These are phyloP conservation scores for Fusarium illudens DNA, from an alignment of 2,329 filamentous ascomycete genomes.

Conservation along the genomic window DNA sequence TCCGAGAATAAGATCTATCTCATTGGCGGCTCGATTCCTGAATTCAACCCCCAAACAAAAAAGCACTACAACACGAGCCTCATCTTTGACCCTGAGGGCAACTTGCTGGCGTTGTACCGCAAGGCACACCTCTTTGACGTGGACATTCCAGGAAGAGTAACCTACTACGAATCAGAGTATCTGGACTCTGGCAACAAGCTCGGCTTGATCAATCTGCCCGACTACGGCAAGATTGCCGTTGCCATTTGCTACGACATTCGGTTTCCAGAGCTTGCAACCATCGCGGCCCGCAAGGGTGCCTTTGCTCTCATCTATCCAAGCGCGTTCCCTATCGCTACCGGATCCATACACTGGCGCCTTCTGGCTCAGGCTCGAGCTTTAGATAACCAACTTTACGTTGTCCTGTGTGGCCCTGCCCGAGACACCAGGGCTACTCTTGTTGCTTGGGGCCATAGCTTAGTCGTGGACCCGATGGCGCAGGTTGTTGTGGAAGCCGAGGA, in stretches of 20 bases:
- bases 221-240: slow-evolving; percentile 84
- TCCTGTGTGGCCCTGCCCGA: slow-evolving; percentile 85
- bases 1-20: slow-evolving; percentile 80
- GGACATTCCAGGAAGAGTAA: slow-evolving; percentile 92
- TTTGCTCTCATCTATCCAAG: slow-evolving; percentile 91
- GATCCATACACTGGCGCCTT: slow-evolving; percentile 87
- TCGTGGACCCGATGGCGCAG: slow-evolving; percentile 85
- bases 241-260: slow-evolving; percentile 98
- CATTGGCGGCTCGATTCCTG: slow-evolving; percentile 89
- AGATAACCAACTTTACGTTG: slow-evolving; percentile 94
- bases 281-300: slow-evolving; percentile 85
- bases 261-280: slow-evolving; percentile 89
- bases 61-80: slow-evolving; percentile 92
- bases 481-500: slow-evolving; percentile 81
- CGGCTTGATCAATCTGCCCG: slow-evolving; percentile 85
- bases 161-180: slow-evolving; percentile 87
- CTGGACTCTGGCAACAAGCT: slow-evolving; percentile 84
- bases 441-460: slow-evolving; percentile 88
- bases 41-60: slow-evolving; percentile 63
- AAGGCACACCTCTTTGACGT: slow-evolving; percentile 98
- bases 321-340: slow-evolving; percentile 93
- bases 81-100: slow-evolving; percentile 78
- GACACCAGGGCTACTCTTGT: slow-evolving; percentile 80
- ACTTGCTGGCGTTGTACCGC: slow-evolving; percentile 84
- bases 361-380: slow-evolving; percentile 82